Conservation (phyloP, 2,329 filamentous ascomycete genomes). For the Aspergillus pseudotamarii region DNA sequence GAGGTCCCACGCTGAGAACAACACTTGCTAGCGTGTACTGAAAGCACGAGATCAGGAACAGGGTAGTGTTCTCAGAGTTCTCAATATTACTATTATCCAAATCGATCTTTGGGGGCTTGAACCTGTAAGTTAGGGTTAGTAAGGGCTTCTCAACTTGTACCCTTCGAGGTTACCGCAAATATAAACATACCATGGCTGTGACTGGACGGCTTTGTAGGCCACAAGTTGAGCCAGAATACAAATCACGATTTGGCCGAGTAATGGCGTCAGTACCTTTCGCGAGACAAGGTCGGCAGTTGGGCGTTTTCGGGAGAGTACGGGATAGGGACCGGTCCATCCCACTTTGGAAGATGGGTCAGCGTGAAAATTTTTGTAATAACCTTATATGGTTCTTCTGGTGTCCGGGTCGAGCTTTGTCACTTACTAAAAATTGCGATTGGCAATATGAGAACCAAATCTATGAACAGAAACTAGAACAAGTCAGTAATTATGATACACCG, state of each 20-base stretch:
- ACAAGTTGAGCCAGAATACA: constrained; percentile 76
- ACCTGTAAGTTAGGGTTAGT: constrained; percentile 53
- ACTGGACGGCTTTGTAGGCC: constrained; percentile 72
- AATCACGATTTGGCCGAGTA: constrained; percentile 85
- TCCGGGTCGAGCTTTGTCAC: constrained; percentile 25
- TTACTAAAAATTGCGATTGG: constrained; percentile 93
- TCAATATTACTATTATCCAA: constrained; percentile 79
- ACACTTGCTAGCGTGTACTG: constrained; percentile 92
- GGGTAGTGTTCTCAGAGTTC: constrained; percentile 89
- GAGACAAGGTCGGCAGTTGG: constrained; percentile 92
- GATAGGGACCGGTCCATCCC: constrained; percentile 91
- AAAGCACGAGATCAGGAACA: constrained; percentile 90
- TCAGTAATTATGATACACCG: constrained; percentile 4
- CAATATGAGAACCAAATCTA: constrained; percentile 87
- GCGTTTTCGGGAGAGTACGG: constrained; percentile 75
- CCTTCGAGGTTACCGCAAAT: not conserved
- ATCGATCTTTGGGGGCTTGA: constrained; percentile 75
- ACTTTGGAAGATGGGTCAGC: constrained; percentile 50
- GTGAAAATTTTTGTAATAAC: not conserved
- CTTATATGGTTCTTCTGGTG: not conserved
- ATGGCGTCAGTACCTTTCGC: constrained; percentile 83
- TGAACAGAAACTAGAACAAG: constrained; percentile 74
- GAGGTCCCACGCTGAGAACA: constrained; percentile 85
- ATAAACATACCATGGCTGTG: constrained; percentile 71
- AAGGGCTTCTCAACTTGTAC: not conserved